Evolutionary conservation across 2,329 filamentous ascomycete species (phyloP).

Genomic region (Ophiostoma tasmaniense): DNA sequence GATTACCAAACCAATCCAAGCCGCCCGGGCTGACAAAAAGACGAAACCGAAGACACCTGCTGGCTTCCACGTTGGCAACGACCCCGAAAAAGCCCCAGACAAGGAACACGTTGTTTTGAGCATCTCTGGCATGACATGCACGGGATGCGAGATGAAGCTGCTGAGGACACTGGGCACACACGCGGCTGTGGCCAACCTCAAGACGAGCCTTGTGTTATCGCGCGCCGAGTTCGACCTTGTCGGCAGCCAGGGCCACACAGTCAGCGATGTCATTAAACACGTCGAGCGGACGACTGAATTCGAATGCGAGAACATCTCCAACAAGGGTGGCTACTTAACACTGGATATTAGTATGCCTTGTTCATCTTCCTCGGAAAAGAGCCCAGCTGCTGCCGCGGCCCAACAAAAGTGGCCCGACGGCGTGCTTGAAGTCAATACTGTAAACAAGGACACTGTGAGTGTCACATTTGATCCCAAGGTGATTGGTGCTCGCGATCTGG

Average conservation of each 20-base stretch:
- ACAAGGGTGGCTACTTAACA: slow-evolving; percentile 13
- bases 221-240: not conserved
- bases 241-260: not conserved
- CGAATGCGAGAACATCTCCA: slow-evolving; percentile 1
- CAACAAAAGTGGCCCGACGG: not conserved
- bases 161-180: not conserved
- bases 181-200: not conserved
- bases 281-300: not conserved
- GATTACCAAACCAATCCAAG: not conserved
- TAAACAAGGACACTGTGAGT: not conserved
- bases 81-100: not conserved
- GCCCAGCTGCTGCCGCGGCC: not conserved
- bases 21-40: not conserved
- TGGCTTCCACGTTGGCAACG: not conserved
- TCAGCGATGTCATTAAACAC: not conserved
- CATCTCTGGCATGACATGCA: slow-evolving; percentile 4
- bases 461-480: not conserved
- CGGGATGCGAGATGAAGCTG: slow-evolving; percentile 6
- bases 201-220: slow-evolving; percentile 4
- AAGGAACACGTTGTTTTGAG: not conserved
- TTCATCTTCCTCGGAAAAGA: not conserved
- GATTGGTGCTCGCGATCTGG: not conserved
- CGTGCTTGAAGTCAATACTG: not conserved
- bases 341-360: not conserved
- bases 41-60: not conserved